Conservation (phyloP, 73 alveolate genomes). For the Tetrahymena malaccensis region DNA sequence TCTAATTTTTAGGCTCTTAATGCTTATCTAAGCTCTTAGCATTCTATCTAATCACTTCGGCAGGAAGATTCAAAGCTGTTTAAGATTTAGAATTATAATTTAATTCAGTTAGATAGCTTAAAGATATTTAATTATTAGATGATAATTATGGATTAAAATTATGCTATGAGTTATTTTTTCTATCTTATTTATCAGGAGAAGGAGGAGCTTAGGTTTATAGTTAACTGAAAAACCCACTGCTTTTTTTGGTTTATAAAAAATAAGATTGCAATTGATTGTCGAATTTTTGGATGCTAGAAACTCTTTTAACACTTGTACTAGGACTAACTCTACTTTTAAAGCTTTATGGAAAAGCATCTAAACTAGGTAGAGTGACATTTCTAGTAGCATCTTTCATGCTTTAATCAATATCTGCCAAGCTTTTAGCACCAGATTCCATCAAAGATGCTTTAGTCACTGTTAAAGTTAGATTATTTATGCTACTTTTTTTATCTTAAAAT, state of each 20-base stretch:
- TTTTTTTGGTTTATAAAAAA: not conserved
- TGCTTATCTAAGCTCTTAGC: not conserved
- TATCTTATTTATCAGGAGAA: not conserved
- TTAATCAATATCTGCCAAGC: not conserved
- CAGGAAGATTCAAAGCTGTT: not conserved
- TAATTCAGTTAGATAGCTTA: not conserved
- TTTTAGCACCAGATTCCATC: not conserved
- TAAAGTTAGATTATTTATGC: not conserved
- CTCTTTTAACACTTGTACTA: not conserved
- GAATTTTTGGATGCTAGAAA: not conserved
- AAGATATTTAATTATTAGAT: not conserved
- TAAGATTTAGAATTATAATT: not conserved
- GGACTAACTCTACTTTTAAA: not conserved
- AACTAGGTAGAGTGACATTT: not conserved
- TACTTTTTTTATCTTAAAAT: not conserved
- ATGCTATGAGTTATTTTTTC: not conserved
- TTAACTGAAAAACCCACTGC: not conserved
- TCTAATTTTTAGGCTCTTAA: not conserved
- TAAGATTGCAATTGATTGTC: not conserved
- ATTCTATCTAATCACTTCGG: not conserved
- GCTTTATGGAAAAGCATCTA: not conserved
- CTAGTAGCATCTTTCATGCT: not conserved
- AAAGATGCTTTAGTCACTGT: not conserved
- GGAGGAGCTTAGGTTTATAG: not conserved
- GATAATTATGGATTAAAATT: not conserved